Conservation (phyloP, 1,284 basidiomycete genomes). For the Tilletiopsis washingtonensis region DNA sequence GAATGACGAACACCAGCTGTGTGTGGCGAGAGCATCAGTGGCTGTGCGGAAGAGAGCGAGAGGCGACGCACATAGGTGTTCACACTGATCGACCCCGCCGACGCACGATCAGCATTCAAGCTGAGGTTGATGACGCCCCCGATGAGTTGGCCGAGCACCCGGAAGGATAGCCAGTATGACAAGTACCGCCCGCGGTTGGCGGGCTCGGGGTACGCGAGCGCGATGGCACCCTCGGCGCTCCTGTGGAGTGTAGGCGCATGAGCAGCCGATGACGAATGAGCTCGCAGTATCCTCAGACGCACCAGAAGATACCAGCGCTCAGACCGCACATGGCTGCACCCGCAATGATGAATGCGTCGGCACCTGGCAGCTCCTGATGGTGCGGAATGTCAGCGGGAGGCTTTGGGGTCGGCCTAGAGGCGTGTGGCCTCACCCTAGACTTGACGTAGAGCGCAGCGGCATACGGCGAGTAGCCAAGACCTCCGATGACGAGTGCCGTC, state of each 20-base stretch:
- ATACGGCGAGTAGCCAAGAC: conserved; percentile 12
- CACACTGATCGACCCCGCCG: conserved; percentile 40
- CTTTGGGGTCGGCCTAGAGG: not conserved
- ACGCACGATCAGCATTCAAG: conserved; percentile 39
- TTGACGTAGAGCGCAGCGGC: not conserved
- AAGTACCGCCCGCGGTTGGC: conserved; percentile 41
- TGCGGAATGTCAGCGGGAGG: conserved; percentile 1
- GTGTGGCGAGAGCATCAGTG: too few relatives aligned
- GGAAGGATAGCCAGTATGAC: conserved; percentile 46
- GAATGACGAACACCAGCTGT: conserved; percentile 48
- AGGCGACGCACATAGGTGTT: conserved; percentile 47
- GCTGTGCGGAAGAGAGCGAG: too few relatives aligned
- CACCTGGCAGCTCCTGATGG: conserved; percentile 18
- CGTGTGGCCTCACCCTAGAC: not conserved
- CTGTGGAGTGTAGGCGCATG: not conserved
- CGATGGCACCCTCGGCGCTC: too few relatives aligned
- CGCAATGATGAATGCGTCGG: conserved; percentile 46
- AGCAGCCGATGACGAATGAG: not conserved
- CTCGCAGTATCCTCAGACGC: conserved; percentile 29
- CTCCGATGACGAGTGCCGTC: conserved; percentile 41
- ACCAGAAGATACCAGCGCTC: conserved; percentile 46
- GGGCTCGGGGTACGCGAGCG: conserved; percentile 42
- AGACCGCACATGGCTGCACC: conserved; percentile 48
- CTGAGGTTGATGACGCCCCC: conserved; percentile 48
- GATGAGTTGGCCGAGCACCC: conserved; percentile 40